Percentiles rank a stretch among this genome's conserved stretches.
Conservation (phyloP, 371 early-diverging fungal species). For the Rhizopus stolonifer region DNA sequence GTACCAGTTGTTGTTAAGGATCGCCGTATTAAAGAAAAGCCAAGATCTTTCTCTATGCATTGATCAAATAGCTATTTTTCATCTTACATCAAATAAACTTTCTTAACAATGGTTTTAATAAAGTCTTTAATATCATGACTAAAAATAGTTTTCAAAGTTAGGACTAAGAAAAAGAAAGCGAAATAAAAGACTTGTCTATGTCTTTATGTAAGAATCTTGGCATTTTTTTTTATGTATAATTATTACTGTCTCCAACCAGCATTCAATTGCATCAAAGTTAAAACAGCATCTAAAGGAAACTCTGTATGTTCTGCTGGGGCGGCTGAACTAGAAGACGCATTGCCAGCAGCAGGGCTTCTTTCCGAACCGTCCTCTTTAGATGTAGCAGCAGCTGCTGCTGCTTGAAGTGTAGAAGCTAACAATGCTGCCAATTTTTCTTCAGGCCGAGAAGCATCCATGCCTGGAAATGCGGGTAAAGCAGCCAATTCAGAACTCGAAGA, state of each 20-base stretch:
- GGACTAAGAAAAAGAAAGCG: no score
- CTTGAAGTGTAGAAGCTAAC: constrained; percentile 18
- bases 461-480: neutral
- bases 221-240: neutral
- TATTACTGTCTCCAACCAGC: constrained; percentile 58
- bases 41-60: constrained; percentile 48
- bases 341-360: neutral
- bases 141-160: no score
- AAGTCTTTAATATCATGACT: no score
- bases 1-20: constrained; percentile 36
- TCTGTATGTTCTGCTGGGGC: constrained; percentile 26
- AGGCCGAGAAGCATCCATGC: constrained; percentile 10
- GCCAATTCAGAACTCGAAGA: constrained; percentile 5
- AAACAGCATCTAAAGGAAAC: constrained; percentile 66
- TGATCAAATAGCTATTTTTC: constrained; percentile 8
- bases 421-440: constrained; percentile 30
- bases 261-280: constrained; percentile 64
- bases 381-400: constrained; percentile 23
- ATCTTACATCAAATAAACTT: no score
- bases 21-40: constrained; percentile 28
- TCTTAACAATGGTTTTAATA: no score
- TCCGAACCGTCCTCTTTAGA: neutral
- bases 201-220: neutral
- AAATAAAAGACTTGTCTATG: neutral
- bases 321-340: constrained; percentile 16